Base-by-base conservation (phyloP, 2,329 filamentous ascomycete species). In the Ilyonectria robusta region DNA sequence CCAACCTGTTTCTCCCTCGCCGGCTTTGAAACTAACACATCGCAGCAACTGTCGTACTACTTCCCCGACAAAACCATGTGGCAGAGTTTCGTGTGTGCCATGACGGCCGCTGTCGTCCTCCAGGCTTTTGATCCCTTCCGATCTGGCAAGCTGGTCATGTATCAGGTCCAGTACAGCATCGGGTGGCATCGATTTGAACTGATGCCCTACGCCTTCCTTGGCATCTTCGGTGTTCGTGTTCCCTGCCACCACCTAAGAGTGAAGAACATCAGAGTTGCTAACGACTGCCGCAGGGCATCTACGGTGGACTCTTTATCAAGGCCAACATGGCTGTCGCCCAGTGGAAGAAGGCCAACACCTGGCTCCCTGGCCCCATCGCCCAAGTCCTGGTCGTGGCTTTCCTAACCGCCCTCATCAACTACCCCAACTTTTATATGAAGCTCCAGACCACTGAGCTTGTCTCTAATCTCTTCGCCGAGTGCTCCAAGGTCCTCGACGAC, bases 61-160 rank as follows among this genome's bases (percentile, higher is more conserved):
- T 98, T 98, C 74, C 95, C 96, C 0, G 95, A 98, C 82, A 98
- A 98, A 81, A 98, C 96, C 10, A 98, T 99, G 96, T 99, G 96
- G 96, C 96, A 98, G 80, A 97, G 94, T 76, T 99, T 99, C 77
- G 96, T 99, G 46, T 98, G 96, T 76, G 96, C 96, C 78, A 98
- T 98, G 95, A 94, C 97, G n/a, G 96, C 95, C 17, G 95, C 96
- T 19, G 94, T 98, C 42, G 94, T 94, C 15, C 86, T 99, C 5
- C 95, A 98, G 80, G 94, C 94, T 6, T 89, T 97, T 68, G 96
- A 99, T 78, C 96, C 96, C 5, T 98, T 98, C 79, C 90, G 96
- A 59, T 97, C 95, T 1, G 96, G 95, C 60, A 97, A 99, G 80
- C 92, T 98, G 59, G 96, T 98, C 51, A 84, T 98, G 61, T 99